Base-by-base conservation (phyloP, 495 filamentous ascomycete genomes). In the Penicillium crystallinum region DNA sequence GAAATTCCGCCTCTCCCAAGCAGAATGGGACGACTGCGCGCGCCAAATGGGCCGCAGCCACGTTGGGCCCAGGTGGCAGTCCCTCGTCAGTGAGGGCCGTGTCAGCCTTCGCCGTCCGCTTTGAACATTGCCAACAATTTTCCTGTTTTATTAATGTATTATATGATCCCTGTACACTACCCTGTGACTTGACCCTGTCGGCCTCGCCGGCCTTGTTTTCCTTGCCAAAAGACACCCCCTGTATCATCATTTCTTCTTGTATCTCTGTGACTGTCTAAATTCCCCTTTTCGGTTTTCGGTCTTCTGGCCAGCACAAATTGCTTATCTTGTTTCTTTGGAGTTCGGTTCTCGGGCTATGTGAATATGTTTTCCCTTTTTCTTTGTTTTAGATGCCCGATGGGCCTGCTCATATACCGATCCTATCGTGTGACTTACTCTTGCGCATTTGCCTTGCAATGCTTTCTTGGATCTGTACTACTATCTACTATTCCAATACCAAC, bases 21-120 rank as follows among this genome's bases (percentile, higher is more conserved):
- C 74, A 46, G 86, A 91, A 50, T 90, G 86, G 88, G 84, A 89
- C 40, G 87, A 90, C 51, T 91, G 87, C 69, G 87, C 87, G 48
- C 73, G 79, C 38, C 80, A 73, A 55, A 73, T 91, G 49, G 86
- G 63, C 17, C 60, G 82, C 62, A 68, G 67, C 18, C 83, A 87
- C 53, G 70, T 89, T n/a, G 84, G 84, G 19, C 73, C 75, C 45
- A 69, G 88, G 61, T 91, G 86, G 86, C 83, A 83, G 67, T 78
- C 81, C 44, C 71, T 88, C 61, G 64, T 83, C 8, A 77, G 75
- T 18, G 81, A 85, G 15, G 84, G 86, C 14, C 73, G 86, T 25
- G 67, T 88, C 9, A 66, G 61, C n/a, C 55, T 71, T 19, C 64
- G 61, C 63, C 74, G 61, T 58, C 76, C 59, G 68, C 66, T 61